A percentile compares a stretch with the other conserved stretches of the same genome.
Evolutionary conservation across 1,284 basidiomycete species (phyloP).

Genomic region (Heterobasidion annosum): DNA sequence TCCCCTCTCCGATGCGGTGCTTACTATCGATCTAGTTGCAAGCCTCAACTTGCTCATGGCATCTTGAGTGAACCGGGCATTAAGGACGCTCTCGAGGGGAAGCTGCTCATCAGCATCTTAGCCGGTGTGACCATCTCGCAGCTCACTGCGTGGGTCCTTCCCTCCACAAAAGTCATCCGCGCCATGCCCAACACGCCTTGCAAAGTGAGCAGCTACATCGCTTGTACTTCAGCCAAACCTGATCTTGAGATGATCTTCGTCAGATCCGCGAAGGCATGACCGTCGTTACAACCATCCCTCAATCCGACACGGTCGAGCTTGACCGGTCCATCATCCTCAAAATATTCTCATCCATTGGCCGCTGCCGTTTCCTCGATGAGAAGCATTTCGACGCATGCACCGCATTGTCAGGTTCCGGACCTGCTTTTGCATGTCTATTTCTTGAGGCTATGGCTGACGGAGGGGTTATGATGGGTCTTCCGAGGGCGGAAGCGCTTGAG

Average conservation of each 20-base stretch:
- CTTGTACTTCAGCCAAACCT: neutral
- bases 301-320: slow-evolving; percentile 38
- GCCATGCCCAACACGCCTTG: slow-evolving; percentile 99
- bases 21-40: slow-evolving; percentile 57
- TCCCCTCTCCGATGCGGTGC: neutral
- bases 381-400: slow-evolving; percentile 99
- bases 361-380: slow-evolving; percentile 90
- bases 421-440: slow-evolving; percentile 95
- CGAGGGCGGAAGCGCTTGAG: slow-evolving; percentile 88
- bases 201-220: slow-evolving; percentile 49
- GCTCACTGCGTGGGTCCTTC: slow-evolving; percentile 66
- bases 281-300: slow-evolving; percentile 68
- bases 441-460: slow-evolving; percentile 99
- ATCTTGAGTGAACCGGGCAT: slow-evolving; percentile 81
- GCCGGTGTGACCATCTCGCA: slow-evolving; percentile 91
- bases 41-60: slow-evolving; percentile 80
- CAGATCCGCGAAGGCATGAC: slow-evolving; percentile 98
- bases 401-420: slow-evolving; percentile 91
- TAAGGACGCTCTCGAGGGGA: slow-evolving; percentile 77
- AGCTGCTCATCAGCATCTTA: slow-evolving; percentile 93
- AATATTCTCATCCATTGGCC: slow-evolving; percentile 92
- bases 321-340: slow-evolving; percentile 78
- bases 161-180: slow-evolving; percentile 80
- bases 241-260: neutral
- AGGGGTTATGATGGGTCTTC: slow-evolving; percentile 99